Base-by-base conservation (phyloP, 1,139 yeast species). In the Suzukiozyma palmioleophila region DNA sequence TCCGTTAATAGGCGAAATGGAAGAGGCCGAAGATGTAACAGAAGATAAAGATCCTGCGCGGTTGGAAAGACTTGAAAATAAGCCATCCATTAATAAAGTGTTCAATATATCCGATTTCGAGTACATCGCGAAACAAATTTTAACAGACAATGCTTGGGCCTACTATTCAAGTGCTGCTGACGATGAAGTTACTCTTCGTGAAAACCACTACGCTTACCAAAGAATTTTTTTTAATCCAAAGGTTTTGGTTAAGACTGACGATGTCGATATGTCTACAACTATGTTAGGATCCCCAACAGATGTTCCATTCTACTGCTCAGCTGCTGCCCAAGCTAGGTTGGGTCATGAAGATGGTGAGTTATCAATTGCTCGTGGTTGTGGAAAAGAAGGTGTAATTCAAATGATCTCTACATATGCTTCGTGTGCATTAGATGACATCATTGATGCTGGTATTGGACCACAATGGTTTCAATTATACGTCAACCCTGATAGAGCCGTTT, bases 111-210 rank as follows among this genome's bases (percentile, higher is more conserved):
- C 77, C 42, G 94, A 85, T 55, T 86, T 88, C 50, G 96, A 88
- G 57, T 73, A 73, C 47, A 75, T 88, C 34, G 95, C 96, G 1
- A 73, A 84, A 37, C 72, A 76, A 44, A 79, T 84, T 34, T 63
- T 87, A 62, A 70, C 83, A 26, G 76, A 75, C 39, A 74, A 79
- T 13, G 94, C 89, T 0, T 84, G 95, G 88, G 88, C 88, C 7
- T 88, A 88, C 60, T 88, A 85, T 58, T 81, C 90, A 2, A 80
- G 88, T 25, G 96, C 89, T 11, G 73, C 92, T n/a, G 95, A 87
- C 56, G 96, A 88, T 59, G 96, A 88, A 62, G 75, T 88, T 47
- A 72, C 94, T 2, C 59, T 84, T 59, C 74, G 96, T 48, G 95
- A 87, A 56, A 88, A 88, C 64, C 95, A 86, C 55, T 69, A 79